Conservation (phyloP, 768 basidiomycete genomes). For the Neoboletus subvelutipes region DNA sequence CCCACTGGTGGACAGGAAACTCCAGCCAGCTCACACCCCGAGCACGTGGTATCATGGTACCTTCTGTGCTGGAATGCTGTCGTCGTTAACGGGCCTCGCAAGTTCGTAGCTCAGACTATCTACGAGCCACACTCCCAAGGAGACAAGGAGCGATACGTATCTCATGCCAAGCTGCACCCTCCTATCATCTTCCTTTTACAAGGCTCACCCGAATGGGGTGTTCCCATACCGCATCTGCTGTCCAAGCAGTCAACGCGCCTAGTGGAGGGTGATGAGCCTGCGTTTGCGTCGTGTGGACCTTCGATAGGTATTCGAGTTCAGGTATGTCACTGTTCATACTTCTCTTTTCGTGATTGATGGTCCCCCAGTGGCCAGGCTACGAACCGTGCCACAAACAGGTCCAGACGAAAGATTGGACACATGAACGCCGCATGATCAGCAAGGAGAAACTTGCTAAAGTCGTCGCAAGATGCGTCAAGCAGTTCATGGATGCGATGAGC, state of each 20-base stretch:
- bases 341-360: not conserved
- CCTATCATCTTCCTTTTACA: conserved; percentile 61
- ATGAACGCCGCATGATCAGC: conserved; percentile 66
- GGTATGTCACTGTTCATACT: conserved; percentile 34
- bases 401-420: conserved; percentile 67
- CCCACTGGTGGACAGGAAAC: not conserved
- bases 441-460: conserved; percentile 68
- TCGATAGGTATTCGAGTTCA: conserved; percentile 71
- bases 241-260: conserved; percentile 54
- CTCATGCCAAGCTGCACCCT: conserved; percentile 54
- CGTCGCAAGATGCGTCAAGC: conserved; percentile 59
- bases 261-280: conserved; percentile 51
- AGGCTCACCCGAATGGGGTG: conserved; percentile 54
- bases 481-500: conserved; percentile 9
- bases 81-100: conserved; percentile 35
- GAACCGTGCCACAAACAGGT: conserved; percentile 68
- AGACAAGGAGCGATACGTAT: conserved; percentile 70
- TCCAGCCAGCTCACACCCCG: not conserved
- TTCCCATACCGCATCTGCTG: conserved; percentile 56
- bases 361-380: conserved; percentile 72
- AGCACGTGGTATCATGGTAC: conserved; percentile 8
- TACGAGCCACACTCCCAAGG: conserved; percentile 71
- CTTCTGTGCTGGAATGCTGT: not conserved
- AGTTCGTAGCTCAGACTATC: conserved; percentile 62
- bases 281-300: conserved; percentile 65